Conservation (phyloP, 176 grass and related monocot species). For the Metroxylon sagu region DNA sequence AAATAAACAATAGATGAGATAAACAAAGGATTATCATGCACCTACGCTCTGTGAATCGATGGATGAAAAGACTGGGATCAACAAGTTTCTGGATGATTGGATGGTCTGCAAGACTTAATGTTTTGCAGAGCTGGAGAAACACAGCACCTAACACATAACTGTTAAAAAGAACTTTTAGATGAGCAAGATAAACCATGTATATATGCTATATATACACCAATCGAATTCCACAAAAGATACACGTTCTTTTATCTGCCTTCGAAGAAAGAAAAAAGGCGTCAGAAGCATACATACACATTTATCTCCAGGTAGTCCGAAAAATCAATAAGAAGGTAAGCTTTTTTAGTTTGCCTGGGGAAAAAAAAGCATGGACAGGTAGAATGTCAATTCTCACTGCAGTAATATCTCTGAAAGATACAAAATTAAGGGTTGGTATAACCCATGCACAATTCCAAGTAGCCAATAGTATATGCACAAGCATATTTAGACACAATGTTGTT, state of each 20-base stretch:
- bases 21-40: background rate
- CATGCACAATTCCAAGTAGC: too few species aligned
- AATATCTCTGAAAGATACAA: too few species aligned
- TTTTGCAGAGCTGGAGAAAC: conserved; percentile 90
- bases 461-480: too few species aligned
- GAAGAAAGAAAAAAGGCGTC: conserved; percentile 3
- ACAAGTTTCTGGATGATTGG: conserved; percentile 77
- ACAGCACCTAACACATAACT: conserved; percentile 89
- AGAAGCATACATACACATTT: conserved; percentile 60
- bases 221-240: too few species aligned
- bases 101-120: conserved; percentile 53
- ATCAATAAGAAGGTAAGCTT: conserved; percentile 87
- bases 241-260: too few species aligned
- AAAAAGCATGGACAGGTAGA: background rate
- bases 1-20: too few species aligned
- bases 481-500: too few species aligned
- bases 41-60: conserved; percentile 93
- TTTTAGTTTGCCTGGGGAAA: conserved; percentile 70
- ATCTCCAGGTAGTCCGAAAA: conserved; percentile 81
- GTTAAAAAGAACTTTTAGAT: conserved; percentile 31
- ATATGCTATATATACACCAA: too few species aligned
- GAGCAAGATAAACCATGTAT: too few species aligned
- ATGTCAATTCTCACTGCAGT: too few species aligned
- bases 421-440: too few species aligned
- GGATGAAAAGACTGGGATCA: conserved; percentile 96